These are phyloP conservation scores for Leptodermis oblonga DNA, from an alignment of 257 asterid genomes.

Conservation along the genomic window DNA sequence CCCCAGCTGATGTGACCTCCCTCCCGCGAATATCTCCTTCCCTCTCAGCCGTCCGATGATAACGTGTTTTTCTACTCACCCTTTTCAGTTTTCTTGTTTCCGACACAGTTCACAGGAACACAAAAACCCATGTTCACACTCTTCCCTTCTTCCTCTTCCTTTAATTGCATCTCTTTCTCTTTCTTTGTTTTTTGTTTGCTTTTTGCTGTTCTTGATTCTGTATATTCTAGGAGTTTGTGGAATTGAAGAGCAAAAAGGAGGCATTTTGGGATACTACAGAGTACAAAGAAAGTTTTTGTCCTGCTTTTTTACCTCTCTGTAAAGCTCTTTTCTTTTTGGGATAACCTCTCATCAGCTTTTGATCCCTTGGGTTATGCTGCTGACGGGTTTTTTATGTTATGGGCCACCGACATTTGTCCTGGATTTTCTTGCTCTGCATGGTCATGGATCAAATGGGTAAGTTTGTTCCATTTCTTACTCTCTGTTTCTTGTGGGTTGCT, in stretches of 20 bases:
- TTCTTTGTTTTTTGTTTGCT: neutral
- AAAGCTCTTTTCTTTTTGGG: neutral
- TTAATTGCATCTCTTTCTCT: neutral
- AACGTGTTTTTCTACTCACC: neutral
- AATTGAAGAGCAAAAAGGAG: constrained; percentile 7
- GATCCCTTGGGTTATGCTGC: constrained; percentile 10
- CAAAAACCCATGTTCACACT: neutral
- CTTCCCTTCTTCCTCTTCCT: neutral
- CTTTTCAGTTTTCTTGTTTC: neutral
- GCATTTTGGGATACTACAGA: constrained; percentile 17
- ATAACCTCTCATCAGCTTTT: constrained; percentile 10
- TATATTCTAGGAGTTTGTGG: constrained; percentile 27
- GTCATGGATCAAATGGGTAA: constrained; percentile 12
- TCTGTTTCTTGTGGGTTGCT: neutral
- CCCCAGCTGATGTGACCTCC: constrained; percentile 29
- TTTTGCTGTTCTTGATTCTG: constrained; percentile 17
- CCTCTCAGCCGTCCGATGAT: constrained; percentile 43
- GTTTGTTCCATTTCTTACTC: neutral
- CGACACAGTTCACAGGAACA: constrained; percentile 7
- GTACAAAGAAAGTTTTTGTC: neutral
- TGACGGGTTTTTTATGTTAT: neutral
- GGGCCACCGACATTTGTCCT: constrained; percentile 7
- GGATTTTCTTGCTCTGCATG: constrained; percentile 21
- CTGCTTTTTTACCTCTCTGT: neutral
- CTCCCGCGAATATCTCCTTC: constrained; percentile 35